These are phyloP conservation scores for Fragaria iinumae DNA, from an alignment of 306 rosid species.

Conservation along the genomic window DNA sequence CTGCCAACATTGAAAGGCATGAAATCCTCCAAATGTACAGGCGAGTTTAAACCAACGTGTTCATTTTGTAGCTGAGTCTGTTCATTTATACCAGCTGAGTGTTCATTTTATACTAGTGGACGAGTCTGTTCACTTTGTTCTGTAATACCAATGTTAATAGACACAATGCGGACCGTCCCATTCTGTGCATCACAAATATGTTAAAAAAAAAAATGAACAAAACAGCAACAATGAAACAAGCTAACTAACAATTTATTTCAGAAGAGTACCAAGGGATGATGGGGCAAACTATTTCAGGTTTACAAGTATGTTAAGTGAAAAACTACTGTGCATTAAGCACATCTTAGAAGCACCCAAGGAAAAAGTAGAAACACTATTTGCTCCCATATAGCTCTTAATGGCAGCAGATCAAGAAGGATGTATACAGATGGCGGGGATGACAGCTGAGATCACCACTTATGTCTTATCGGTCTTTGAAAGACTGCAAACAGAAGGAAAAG, in stretches of 20 bases:
- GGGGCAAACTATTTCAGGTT: too few relatives aligned
- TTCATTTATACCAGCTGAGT: too few relatives aligned
- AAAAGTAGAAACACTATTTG: background rate
- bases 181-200: background rate
- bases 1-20: too few relatives aligned
- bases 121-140: too few relatives aligned
- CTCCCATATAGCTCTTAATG: background rate
- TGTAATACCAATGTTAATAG: too few relatives aligned
- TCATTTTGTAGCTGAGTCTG: too few relatives aligned
- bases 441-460: background rate
- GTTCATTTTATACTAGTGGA: too few relatives aligned
- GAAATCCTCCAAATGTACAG: too few relatives aligned
- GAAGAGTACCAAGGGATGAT: too few relatives aligned
- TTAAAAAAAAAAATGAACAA: background rate
- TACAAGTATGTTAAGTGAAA: background rate
- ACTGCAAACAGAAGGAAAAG: background rate
- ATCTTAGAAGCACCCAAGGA: background rate
- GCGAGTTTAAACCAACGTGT: too few relatives aligned
- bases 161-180: background rate
- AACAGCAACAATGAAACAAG: background rate
- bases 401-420: background rate
- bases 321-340: background rate
- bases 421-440: constrained; percentile 6
- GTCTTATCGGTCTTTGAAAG: constrained; percentile 25
- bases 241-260: too few relatives aligned